phyloP scores from a whole-genome alignment of 1,139 yeast genomes.

The Blastobotrys malaysiensis region DNA sequence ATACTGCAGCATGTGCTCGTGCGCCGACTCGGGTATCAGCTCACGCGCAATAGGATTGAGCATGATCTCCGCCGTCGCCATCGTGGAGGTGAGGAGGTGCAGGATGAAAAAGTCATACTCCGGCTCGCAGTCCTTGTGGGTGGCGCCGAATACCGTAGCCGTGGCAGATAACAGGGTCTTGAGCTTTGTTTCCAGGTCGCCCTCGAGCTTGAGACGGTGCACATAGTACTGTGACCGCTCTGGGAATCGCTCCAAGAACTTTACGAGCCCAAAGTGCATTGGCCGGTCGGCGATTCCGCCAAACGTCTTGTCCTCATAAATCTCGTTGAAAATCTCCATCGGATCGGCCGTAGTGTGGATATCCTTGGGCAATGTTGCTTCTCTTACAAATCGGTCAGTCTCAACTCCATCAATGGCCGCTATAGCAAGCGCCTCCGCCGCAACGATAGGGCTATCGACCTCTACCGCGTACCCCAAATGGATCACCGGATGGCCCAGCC shows the following conservation, averaged over 20 bases:
- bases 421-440: conserved; percentile 29
- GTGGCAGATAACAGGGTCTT: conserved; percentile 21
- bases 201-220: conserved; percentile 15
- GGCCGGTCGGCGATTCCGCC: conserved; percentile 15
- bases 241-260: conserved; percentile 11
- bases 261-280: conserved; percentile 3
- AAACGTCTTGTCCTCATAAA: conserved; percentile 20
- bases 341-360: conserved; percentile 13
- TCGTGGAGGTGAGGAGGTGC: conserved; percentile 30
- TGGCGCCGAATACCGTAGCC: conserved; percentile 21
- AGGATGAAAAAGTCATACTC: conserved; percentile 28
- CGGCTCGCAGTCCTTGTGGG: conserved; percentile 23
- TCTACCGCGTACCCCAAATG: conserved; percentile 35
- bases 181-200: conserved; percentile 17
- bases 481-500: conserved; percentile 31
- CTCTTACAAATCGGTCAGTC: background rate
- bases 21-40: conserved; percentile 18
- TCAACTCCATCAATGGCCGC: conserved; percentile 9
- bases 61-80: conserved; percentile 27
- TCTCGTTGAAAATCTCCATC: conserved; percentile 16
- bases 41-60: conserved; percentile 12
- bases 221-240: conserved; percentile 19
- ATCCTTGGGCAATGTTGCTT: background rate
- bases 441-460: conserved; percentile 27
- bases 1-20: conserved; percentile 15